Evolutionary conservation across 371 early-diverging fungal species (phyloP).

Genomic region (Chytridium lagenaria): DNA sequence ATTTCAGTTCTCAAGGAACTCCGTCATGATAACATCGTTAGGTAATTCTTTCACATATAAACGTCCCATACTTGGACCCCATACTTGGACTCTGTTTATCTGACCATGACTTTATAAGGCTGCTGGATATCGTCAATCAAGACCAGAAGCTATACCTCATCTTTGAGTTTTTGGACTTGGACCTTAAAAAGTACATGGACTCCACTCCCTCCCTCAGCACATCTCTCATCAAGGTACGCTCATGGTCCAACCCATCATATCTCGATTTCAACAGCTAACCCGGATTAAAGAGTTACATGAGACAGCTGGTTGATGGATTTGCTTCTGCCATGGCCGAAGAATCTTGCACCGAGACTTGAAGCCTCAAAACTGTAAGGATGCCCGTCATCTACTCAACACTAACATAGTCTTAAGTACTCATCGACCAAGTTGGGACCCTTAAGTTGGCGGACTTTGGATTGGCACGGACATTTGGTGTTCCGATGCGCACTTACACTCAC

Average conservation of each 20-base stretch:
- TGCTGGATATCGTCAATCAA: slow-evolving; percentile 91
- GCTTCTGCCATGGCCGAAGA: slow-evolving; percentile 86
- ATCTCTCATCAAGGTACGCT: slow-evolving; percentile 73
- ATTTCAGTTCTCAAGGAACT: slow-evolving; percentile 97
- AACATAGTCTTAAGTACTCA: slow-evolving; percentile 68
- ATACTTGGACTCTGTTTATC: too few species aligned
- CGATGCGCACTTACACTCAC: slow-evolving; percentile 93
- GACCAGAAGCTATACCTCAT: slow-evolving; percentile 93
- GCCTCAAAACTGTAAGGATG: slow-evolving; percentile 69
- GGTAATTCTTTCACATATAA: too few species aligned
- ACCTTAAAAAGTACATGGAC: slow-evolving; percentile 95
- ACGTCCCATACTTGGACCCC: too few species aligned
- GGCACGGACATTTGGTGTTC: slow-evolving; percentile 87
- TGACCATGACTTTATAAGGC: slow-evolving; percentile 56
- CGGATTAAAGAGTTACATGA: slow-evolving; percentile 94
- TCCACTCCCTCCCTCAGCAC: slow-evolving; percentile 65
- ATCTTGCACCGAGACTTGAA: slow-evolving; percentile 93
- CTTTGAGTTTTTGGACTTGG: slow-evolving; percentile 96
- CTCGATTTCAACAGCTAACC: too few species aligned
- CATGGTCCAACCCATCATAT: too few species aligned
- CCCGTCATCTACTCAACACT: neutral
- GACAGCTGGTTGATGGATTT: slow-evolving; percentile 84
- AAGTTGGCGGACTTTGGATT: slow-evolving; percentile 96
- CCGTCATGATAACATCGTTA: slow-evolving; percentile 89
- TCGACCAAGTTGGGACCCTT: slow-evolving; percentile 84